A percentile compares a stretch with the other conserved stretches of the same genome.
These are phyloP conservation scores for Solanum sitiens DNA, from an alignment of 257 asterid genomes.

Conservation along the genomic window DNA sequence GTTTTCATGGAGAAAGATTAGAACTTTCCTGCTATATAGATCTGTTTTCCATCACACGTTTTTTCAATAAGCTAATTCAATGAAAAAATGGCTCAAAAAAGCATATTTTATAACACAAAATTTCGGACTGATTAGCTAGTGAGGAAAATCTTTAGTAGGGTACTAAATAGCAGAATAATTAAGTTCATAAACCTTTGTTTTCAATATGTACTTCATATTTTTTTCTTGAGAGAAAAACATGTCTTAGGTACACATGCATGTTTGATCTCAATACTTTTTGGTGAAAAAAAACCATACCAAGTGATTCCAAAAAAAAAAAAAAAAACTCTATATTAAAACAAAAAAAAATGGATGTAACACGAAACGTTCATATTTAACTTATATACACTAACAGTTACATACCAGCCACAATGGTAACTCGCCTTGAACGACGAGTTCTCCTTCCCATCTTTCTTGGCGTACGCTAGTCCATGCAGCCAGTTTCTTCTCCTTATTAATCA, in stretches of 20 bases:
- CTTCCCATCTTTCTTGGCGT: conserved; percentile 81
- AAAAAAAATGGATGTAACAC: neutral
- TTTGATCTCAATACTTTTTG: neutral
- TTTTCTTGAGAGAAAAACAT: no score
- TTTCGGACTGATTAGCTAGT: neutral
- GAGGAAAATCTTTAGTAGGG: neutral
- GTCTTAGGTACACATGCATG: neutral
- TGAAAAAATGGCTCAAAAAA: fast-evolving
- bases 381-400: neutral
- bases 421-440: conserved; percentile 81
- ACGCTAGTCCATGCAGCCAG: conserved; percentile 85
- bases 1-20: no score
- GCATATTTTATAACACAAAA: no score
- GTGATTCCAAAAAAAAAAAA: neutral
- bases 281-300: neutral
- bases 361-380: neutral
- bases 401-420: conserved; percentile 90
- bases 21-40: no score
- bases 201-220: neutral
- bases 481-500: conserved; percentile 10
- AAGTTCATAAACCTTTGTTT: neutral
- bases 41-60: no score
- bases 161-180: neutral
- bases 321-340: no score
- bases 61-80: neutral